Conservation (phyloP, 306 rosid species). For the Sicyos baderoa region DNA sequence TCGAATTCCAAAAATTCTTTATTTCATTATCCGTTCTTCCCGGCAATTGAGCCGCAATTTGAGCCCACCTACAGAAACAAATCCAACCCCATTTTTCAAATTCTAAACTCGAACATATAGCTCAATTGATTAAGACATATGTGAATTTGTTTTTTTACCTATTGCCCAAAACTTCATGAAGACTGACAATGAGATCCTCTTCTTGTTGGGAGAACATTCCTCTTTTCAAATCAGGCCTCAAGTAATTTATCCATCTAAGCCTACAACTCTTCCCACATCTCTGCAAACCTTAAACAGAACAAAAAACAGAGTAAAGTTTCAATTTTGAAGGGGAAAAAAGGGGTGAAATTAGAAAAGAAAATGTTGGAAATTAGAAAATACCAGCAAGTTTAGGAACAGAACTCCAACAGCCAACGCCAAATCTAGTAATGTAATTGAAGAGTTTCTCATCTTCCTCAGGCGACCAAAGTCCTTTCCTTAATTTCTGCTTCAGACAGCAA, state of each 20-base stretch:
- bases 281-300: conserved; percentile 45
- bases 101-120: no score
- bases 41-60: conserved; percentile 89
- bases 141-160: conserved; percentile 29
- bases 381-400: conserved; percentile 94
- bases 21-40: conserved; percentile 98
- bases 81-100: not conserved
- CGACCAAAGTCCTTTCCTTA: conserved; percentile 90
- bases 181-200: conserved; percentile 69
- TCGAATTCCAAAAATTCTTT: conserved; percentile 92
- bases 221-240: conserved; percentile 89
- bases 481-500: conserved; percentile 67
- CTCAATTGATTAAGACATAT: not conserved
- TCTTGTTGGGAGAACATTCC: conserved; percentile 90
- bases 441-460: conserved; percentile 96
- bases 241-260: conserved; percentile 81
- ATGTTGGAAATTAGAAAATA: not conserved
- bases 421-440: conserved; percentile 69
- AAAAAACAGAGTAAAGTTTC: not conserved
- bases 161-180: conserved; percentile 79
- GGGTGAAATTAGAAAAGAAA: not conserved
- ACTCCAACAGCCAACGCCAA: conserved; percentile 98
- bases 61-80: conserved; percentile 69
- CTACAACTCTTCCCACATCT: conserved; percentile 97
- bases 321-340: not conserved